Conservation (phyloP, 257 asterid genomes). For the Gentiana macrophylla region DNA sequence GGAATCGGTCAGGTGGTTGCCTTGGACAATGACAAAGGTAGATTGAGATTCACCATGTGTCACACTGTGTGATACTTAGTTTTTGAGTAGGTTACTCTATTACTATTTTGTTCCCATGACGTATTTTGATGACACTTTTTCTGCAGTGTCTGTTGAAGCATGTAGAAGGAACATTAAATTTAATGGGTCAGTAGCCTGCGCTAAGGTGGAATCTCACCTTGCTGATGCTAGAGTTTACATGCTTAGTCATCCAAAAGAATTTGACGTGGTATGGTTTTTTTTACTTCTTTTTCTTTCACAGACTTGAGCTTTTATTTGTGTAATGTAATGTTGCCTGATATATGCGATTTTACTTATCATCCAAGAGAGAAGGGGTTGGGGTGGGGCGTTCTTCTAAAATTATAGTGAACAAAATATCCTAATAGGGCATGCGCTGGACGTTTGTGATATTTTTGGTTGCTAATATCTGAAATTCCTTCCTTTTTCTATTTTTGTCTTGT, state of each 20-base stretch:
- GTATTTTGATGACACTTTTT: constrained; percentile 9
- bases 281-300: background rate
- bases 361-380: no score
- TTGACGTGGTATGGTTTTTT: constrained; percentile 66
- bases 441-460: background rate
- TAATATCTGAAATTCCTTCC: background rate
- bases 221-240: constrained; percentile 90
- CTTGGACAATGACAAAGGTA: constrained; percentile 85
- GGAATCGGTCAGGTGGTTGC: constrained; percentile 94
- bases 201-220: constrained; percentile 85
- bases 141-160: constrained; percentile 85
- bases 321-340: background rate
- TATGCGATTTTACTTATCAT: background rate
- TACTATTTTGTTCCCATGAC: background rate
- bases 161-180: constrained; percentile 89
- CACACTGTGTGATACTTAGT: no score
- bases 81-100: background rate
- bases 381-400: background rate
- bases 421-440: background rate
- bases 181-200: constrained; percentile 75
- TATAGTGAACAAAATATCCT: background rate
- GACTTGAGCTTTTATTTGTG: background rate
- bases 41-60: background rate
- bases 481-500: background rate
- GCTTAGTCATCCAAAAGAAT: constrained; percentile 95